Evolutionary conservation across 2,329 filamentous ascomycete genomes (phyloP), one percentile per base, ranked within the genome.

Genomic region (Cryoendolithus antarcticus): DNA sequence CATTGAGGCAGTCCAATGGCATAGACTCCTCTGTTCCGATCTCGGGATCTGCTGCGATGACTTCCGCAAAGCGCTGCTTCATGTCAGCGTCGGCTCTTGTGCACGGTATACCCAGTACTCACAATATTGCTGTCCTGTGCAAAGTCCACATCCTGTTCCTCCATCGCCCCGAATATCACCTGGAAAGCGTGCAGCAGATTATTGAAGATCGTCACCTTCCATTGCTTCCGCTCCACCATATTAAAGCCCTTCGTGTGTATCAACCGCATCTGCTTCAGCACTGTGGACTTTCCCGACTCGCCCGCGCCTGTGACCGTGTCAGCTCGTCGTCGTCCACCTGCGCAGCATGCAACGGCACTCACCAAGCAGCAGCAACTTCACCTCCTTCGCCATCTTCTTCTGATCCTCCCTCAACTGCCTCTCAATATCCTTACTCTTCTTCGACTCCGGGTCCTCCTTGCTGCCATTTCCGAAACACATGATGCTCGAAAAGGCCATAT

Each of bases 261-360:
- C 62, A 98, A 79, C 62, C 89, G 89, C 91, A 98, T 96, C 70
- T 96, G 89, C 69, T 96, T 96, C 49, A 96, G 75, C 43, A 96
- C 88, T 1, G 89, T 96, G 6, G 89, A 95, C 65, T 96, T 96
- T 49, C 89, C 85, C 43, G 82, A 91, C 65, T 96, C 89, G 58
- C 89, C 89, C 54, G 89, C 89, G 62, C 89, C 88, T 95, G 42
- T 34, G 39, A 37, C 30, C 46, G 39, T 47, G 56, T 64, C 48
- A 61, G 56, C 45, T 39, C 30, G 28, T 34, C 32, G 33, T 34
- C 33, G 39, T 21, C 15, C 8, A 28, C 2, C 33, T 19, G 28
- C 6, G 21, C 19, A 19, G 13, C 12, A 2, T n/a, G 9, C 12
- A 27, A 19, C 6, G n/a, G 27, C 28, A 32, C 40, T 38, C 72